Base-by-base conservation (phyloP, 306 rosid genomes). In the Acmispon strigosus region DNA sequence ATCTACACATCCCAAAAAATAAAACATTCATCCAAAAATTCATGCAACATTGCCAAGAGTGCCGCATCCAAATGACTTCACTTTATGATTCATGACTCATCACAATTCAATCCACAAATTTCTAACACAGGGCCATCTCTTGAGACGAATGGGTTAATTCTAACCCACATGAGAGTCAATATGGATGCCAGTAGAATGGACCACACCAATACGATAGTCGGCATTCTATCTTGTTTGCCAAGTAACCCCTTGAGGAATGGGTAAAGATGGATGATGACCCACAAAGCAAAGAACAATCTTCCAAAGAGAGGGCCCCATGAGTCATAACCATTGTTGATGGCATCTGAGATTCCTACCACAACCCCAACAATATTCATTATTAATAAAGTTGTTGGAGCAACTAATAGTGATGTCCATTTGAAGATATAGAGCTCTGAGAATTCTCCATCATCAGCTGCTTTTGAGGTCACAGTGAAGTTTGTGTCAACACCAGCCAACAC, bases 291-390 rank as follows among this genome's bases (percentile, higher is more conserved):
- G 74, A 90, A 87, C 29, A 88, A 80, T 83, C 96, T 84, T 13
- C 94, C 94, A 10, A 90, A 90, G 50, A 90, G 87, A 10, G 91
- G 94, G n/a, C 94, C 96, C 96, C 94, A 88, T 2, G 96, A 82
- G 7, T 90, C 91, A 4, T 90, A 87, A 22, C 96, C 96, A 18
- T 85, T 90, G 62, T 90, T 90, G 86, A 90, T 87, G 73, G 96
- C 89, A 14, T 90, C 86, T 19, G 94, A 84, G 66, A 90, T 7
- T 17, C 96, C 96, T 54, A 90, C 94, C 14, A 90, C 70, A 15
- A 88, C 88, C 14, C 94, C 94, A 7, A 87, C 87, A 2, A 90
- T 79, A 51, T 90, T 90, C 67, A 90, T 69, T 56, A 90, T 83
- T 54, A 90, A 71, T 43, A 90, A 67, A 16, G 91, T 88, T 0